Percentiles rank a stretch among this genome's conserved stretches.
Evolutionary conservation across 805 yeast species (phyloP).

Genomic region (Candida nitratophila): DNA sequence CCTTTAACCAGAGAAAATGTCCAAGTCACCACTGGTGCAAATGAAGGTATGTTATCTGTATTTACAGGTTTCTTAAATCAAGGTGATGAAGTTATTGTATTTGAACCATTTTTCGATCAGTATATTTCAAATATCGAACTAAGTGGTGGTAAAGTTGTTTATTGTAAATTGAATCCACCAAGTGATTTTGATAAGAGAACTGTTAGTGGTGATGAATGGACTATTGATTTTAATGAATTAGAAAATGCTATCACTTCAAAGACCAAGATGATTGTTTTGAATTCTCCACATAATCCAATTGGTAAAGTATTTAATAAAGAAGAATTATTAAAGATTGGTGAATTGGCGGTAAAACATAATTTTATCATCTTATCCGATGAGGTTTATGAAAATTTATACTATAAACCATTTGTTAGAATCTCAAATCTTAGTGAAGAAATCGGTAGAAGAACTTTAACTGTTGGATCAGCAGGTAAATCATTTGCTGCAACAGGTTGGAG

Average conservation of each 20-base stretch:
- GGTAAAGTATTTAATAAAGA: constrained; percentile 80
- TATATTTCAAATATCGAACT: constrained; percentile 90
- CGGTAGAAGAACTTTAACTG: constrained; percentile 72
- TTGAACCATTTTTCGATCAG: constrained; percentile 96
- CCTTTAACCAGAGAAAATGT: constrained; percentile 53
- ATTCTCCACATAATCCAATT: constrained; percentile 94
- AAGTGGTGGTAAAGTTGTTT: constrained; percentile 87
- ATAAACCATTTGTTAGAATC: constrained; percentile 69
- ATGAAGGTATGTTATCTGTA: constrained; percentile 85
- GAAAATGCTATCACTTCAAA: constrained; percentile 62
- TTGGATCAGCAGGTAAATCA: constrained; percentile 96
- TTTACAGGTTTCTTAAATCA: constrained; percentile 77
- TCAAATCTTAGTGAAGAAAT: constrained; percentile 79
- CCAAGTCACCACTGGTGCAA: constrained; percentile 91
- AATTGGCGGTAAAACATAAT: constrained; percentile 79
- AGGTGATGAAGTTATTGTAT: constrained; percentile 94
- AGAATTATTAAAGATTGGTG: constrained; percentile 71
- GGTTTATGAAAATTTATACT: constrained; percentile 88
- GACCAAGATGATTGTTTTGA: constrained; percentile 82
- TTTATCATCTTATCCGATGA: constrained; percentile 83
- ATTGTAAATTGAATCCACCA: constrained; percentile 84
- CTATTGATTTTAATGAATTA: constrained; percentile 70
- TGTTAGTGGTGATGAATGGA: constrained; percentile 84
- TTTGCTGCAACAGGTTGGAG: constrained; percentile 99
- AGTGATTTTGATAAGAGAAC: constrained; percentile 51